phyloP scores from a whole-genome alignment of 2,329 filamentous ascomycete species.

The Penicillium sp. region DNA sequence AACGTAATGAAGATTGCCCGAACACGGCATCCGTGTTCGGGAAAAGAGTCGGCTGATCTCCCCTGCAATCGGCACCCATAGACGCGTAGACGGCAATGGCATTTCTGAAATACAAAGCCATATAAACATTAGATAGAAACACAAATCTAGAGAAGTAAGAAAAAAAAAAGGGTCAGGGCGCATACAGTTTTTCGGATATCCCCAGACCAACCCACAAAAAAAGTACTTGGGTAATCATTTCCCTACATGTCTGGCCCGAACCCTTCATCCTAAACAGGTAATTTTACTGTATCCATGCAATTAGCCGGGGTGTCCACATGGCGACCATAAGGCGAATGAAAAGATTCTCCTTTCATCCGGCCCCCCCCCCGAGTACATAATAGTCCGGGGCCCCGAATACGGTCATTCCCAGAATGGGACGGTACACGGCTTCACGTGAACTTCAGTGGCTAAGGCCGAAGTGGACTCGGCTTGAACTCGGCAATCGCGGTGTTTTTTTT shows the following conservation, averaged over 20 bases:
- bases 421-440: slow-evolving; percentile 1
- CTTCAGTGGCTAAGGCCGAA: slow-evolving; percentile 16
- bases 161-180: background rate
- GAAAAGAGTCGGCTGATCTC: background rate
- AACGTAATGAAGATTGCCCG: slow-evolving; percentile 2
- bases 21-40: slow-evolving; percentile 15
- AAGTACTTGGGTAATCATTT: background rate
- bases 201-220: slow-evolving; percentile 9
- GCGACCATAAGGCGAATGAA: background rate
- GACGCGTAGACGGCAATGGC: background rate
- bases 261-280: background rate
- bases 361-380: background rate
- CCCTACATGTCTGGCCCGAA: background rate
- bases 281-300: slow-evolving; percentile 6
- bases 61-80: background rate
- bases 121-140: background rate
- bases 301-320: slow-evolving; percentile 15
- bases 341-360: background rate
- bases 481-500: background rate
- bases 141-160: background rate
- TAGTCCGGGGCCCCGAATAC: slow-evolving; percentile 21
- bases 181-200: background rate
- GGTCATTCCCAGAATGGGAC: slow-evolving; percentile 19
- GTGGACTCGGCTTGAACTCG: slow-evolving; percentile 14
- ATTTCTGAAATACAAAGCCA: background rate